Evolutionary conservation across 1,139 yeast species (phyloP), one percentile per base, ranked within the genome.

Genomic region (Taphrina populina): DNA sequence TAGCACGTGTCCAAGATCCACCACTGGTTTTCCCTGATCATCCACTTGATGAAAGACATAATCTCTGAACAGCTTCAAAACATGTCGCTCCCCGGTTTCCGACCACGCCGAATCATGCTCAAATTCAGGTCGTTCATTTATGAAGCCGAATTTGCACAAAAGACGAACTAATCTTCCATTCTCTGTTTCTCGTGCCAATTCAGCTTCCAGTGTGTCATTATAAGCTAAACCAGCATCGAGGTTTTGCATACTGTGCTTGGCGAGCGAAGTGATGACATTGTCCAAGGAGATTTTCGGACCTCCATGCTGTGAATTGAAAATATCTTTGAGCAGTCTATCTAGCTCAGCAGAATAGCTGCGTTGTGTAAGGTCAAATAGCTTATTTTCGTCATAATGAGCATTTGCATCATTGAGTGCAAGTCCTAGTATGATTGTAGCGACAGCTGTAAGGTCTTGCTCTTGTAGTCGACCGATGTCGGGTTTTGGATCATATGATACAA

Each of bases 121-220:
- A 49, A 73, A 74, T 62, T 83, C 94, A 2, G 94, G 87, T 60
- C 94, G 76, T 62, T 85, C 94, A 59, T 83, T 74, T 40, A 88
- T 79, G 62, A 84, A 84, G 65, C 87, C 88, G 52, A 92, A 72
- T 70, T 94, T 92, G 59, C 88, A 76, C 65, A 92, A 72, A 39
- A 94, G 74, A 59, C 98, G 76, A 64, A 90, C 88, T 30, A 92
- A 71, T 59, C 98, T 75, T 3, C 88, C 95, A 69, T 92, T 92
- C 68, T 92, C 98, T 29, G 90, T 72, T 68, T 92, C 97, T 52
- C 78, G 76, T 23, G 80, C 69, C 39, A 94, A 71, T 62, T 81
- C 81, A 1, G 78, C 72, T 67, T 88, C 96, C 62, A 82, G 73
- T 62, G 72, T 77, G 66, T 90, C 96, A 19, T 76, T 73, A 58